These are phyloP conservation scores for Dictyostelium intermedium DNA, from an alignment of 78 protist genomes.

Conservation along the genomic window DNA sequence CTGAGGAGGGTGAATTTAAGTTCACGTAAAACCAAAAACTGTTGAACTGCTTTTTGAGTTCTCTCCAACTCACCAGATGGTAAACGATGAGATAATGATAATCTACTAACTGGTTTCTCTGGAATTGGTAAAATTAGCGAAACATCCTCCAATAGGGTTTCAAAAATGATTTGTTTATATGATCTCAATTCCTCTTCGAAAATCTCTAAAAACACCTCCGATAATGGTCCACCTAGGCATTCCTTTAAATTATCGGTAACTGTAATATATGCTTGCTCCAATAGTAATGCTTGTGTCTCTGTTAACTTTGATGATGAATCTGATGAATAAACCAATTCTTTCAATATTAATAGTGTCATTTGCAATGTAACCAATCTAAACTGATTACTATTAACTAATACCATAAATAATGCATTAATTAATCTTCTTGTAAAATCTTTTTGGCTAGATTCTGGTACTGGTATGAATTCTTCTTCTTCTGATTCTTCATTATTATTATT, in stretches of 20 bases:
- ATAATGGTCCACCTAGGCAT: constrained; percentile 26
- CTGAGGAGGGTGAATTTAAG: constrained; percentile 58
- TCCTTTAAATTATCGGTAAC: constrained; percentile 55
- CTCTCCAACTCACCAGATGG: constrained; percentile 82
- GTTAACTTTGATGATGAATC: constrained; percentile 72
- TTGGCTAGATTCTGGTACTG: constrained; percentile 65
- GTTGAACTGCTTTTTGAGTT: constrained; percentile 80
- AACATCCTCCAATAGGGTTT: constrained; percentile 38
- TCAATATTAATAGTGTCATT: constrained; percentile 68
- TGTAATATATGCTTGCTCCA: constrained; percentile 68
- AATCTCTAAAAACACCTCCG: constrained; percentile 70
- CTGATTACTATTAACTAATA: constrained; percentile 66
- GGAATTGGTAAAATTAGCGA: constrained; percentile 71
- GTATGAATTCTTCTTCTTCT: constrained; percentile 55
- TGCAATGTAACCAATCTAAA: constrained; percentile 78
- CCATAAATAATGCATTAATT: constrained; percentile 38
- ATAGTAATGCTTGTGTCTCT: constrained; percentile 35
- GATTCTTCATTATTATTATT: constrained; percentile 2
- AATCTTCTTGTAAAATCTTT: constrained; percentile 38
- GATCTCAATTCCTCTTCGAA: constrained; percentile 77
- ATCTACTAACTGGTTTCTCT: constrained; percentile 42
- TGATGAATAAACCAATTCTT: constrained; percentile 77
- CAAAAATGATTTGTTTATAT: constrained; percentile 65
- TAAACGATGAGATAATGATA: constrained; percentile 46
- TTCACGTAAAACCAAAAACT: constrained; percentile 73